These are phyloP conservation scores for Penicillium robsamsonii DNA, from an alignment of 495 filamentous ascomycete species.

Conservation along the genomic window DNA sequence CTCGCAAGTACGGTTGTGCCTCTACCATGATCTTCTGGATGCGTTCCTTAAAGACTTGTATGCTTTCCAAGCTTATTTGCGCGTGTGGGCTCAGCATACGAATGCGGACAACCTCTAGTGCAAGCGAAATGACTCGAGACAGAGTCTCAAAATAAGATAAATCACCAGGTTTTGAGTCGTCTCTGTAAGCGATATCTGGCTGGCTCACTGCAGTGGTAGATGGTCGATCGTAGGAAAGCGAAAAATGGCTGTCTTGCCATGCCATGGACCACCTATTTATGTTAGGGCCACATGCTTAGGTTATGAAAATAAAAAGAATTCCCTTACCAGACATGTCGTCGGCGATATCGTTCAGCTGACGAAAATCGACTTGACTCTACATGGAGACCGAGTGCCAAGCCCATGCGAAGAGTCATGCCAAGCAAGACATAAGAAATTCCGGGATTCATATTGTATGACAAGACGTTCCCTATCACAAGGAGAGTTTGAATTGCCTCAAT, in stretches of 20 bases:
- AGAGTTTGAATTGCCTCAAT: slow-evolving; percentile 58
- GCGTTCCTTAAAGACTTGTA: slow-evolving; percentile 50
- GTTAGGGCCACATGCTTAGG: neutral
- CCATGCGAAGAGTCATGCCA: slow-evolving; percentile 58
- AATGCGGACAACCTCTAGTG: slow-evolving; percentile 55
- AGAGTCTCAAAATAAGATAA: slow-evolving; percentile 54
- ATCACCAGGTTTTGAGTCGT: slow-evolving; percentile 40
- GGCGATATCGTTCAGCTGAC: slow-evolving; percentile 36
- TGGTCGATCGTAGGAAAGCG: slow-evolving; percentile 58
- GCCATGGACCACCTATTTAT: slow-evolving; percentile 54
- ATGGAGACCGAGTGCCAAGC: slow-evolving; percentile 56
- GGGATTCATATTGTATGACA: slow-evolving; percentile 66
- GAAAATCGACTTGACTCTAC: slow-evolving; percentile 50
- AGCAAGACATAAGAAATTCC: slow-evolving; percentile 58
- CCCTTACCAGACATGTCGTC: slow-evolving; percentile 47
- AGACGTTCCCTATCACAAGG: slow-evolving; percentile 57
- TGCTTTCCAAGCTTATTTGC: slow-evolving; percentile 43
- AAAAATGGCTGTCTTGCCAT: slow-evolving; percentile 62
- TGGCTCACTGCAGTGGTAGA: slow-evolving; percentile 52
- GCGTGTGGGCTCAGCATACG: slow-evolving; percentile 49
- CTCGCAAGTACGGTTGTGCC: slow-evolving; percentile 52
- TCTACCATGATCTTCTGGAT: slow-evolving; percentile 52
- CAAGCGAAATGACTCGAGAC: slow-evolving; percentile 51
- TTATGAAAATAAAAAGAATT: neutral
- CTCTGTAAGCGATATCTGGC: slow-evolving; percentile 46